phyloP scores from a whole-genome alignment of 768 basidiomycete species.

The Psilocybe azurescens region DNA sequence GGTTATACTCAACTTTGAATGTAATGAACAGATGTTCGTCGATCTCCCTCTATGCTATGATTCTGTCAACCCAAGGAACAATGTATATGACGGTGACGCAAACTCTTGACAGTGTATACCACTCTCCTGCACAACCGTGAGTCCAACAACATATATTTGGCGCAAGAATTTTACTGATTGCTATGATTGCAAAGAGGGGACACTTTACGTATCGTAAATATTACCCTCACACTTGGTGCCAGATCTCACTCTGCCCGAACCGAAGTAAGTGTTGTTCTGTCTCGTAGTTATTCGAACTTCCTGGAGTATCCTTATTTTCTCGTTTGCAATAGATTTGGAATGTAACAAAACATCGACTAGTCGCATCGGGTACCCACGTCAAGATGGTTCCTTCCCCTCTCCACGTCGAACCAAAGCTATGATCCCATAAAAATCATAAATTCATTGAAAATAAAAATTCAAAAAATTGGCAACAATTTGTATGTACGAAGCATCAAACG shows the following conservation, averaged over 20 bases:
- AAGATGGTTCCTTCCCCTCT: slow-evolving; percentile 54
- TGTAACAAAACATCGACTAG: slow-evolving; percentile 51
- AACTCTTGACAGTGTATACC: slow-evolving; percentile 56
- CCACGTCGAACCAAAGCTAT: neutral
- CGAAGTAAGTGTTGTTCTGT: slow-evolving; percentile 40
- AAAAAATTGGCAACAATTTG: too few relatives aligned
- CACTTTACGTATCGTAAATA: slow-evolving; percentile 54
- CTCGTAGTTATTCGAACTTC: neutral
- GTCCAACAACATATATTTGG: slow-evolving; percentile 16
- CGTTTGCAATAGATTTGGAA: slow-evolving; percentile 55
- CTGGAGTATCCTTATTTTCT: neutral
- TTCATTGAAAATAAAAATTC: neutral
- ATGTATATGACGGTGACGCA: slow-evolving; percentile 48
- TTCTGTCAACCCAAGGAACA: slow-evolving; percentile 24
- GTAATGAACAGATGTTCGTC: neutral
- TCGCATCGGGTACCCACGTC: slow-evolving; percentile 58
- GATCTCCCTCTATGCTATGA: neutral
- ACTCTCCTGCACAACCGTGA: slow-evolving; percentile 60
- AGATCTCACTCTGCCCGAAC: slow-evolving; percentile 52
- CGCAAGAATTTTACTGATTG: neutral
- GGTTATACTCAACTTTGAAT: neutral
- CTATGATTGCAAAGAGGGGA: slow-evolving; percentile 43
- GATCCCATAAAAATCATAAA: neutral
- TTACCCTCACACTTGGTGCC: slow-evolving; percentile 53
- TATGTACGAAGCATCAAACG: neutral